These are phyloP conservation scores for Allomyces macrogynus DNA, from an alignment of 192 early-diverging fungal species.

Conservation along the genomic window DNA sequence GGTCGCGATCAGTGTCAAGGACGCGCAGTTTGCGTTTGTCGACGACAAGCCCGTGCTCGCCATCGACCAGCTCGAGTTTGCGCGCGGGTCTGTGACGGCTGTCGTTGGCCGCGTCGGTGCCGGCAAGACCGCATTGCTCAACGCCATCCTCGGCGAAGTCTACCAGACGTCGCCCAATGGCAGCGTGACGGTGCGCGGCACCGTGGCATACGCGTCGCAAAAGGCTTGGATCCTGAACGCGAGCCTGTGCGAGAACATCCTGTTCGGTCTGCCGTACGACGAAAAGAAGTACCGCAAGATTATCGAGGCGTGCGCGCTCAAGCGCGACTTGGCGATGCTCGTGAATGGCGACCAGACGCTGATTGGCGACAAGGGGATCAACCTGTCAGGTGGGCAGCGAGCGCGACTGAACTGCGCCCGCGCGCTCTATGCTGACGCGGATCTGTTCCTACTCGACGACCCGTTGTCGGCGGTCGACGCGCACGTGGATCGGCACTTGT, in stretches of 20 bases:
- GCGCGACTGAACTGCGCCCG: conserved; percentile 45
- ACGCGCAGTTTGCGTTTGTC: too few relatives aligned
- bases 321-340: conserved; percentile 71
- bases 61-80: too few relatives aligned
- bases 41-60: too few relatives aligned
- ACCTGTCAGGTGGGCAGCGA: conserved; percentile 38
- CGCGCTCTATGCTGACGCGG: conserved; percentile 40
- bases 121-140: too few relatives aligned
- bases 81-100: too few relatives aligned
- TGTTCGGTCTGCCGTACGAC: conserved; percentile 50
- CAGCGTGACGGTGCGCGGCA: too few relatives aligned
- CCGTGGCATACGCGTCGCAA: too few relatives aligned
- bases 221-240: conserved; percentile 45
- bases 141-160: too few relatives aligned
- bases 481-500: conserved; percentile 37
- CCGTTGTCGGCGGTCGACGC: conserved; percentile 45
- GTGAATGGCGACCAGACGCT: conserved; percentile 68
- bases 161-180: too few relatives aligned
- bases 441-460: conserved; percentile 48
- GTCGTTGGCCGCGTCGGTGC: too few relatives aligned
- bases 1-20: too few relatives aligned
- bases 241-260: conserved; percentile 57
- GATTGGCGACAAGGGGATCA: conserved; percentile 47
- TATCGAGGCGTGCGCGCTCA: conserved; percentile 64
- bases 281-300: conserved; percentile 26